Conservation (phyloP, 768 basidiomycete species). For the Termitomyces sp. region DNA sequence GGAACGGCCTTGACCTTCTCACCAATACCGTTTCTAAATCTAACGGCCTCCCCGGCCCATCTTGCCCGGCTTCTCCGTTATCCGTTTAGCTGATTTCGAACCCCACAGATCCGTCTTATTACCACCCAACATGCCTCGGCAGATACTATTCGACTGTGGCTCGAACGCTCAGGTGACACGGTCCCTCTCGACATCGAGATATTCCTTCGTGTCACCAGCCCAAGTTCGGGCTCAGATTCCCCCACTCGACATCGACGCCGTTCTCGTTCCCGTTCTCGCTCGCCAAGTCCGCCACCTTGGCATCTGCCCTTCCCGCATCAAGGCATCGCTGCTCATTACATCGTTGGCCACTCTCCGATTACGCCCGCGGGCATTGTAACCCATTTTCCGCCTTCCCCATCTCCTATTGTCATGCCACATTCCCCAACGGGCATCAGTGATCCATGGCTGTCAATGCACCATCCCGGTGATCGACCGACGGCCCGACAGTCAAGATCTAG, state of each 20-base stretch:
- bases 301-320: constrained; percentile 25
- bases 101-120: constrained; percentile 62
- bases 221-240: constrained; percentile 20
- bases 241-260: constrained; percentile 25
- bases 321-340: constrained; percentile 31
- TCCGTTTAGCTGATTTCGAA: constrained; percentile 8
- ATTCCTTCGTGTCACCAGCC: constrained; percentile 52
- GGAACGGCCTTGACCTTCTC: not conserved
- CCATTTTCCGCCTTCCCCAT: constrained; percentile 31
- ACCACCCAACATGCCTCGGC: constrained; percentile 69
- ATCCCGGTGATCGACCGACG: constrained; percentile 20
- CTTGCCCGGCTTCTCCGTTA: not conserved
- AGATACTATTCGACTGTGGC: constrained; percentile 79
- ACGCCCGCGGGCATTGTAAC: constrained; percentile 15
- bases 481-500: constrained; percentile 38
- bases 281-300: constrained; percentile 31
- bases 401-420: constrained; percentile 46
- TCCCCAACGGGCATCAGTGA: constrained; percentile 35
- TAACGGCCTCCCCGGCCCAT: not conserved
- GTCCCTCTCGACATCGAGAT: constrained; percentile 82
- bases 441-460: constrained; percentile 31
- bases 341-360: constrained; percentile 29
- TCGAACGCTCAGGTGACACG: constrained; percentile 69
- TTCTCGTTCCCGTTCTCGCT: constrained; percentile 22
- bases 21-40: not conserved